Evolutionary conservation across 257 asterid genomes (phyloP), one percentile per base, ranked within the genome.

Genomic region (Fraxinus excelsior): DNA sequence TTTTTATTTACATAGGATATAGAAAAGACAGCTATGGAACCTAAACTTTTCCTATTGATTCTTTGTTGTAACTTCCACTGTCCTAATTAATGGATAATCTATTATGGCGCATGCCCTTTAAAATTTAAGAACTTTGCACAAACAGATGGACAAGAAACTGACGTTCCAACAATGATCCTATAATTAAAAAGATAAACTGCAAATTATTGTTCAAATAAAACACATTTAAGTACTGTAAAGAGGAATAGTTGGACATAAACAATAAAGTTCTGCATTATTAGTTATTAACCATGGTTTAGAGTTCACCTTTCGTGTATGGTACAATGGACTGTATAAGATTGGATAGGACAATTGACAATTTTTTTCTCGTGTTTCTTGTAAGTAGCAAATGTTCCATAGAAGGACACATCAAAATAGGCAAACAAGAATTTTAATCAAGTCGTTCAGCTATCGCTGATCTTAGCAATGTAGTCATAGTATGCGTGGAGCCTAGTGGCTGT

Each of bases 61-160:
- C 70, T 42, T 60, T 74, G 83, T 82, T 75, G 65, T n/a, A 69
- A 70, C 76, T 72, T 81, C 87, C 86, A 86, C 87, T 82, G 70
- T 65, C 76, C 80, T 62, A 67, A 73, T 58, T 12, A 62, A 62
- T 62, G 68, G 68, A 26, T 62, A 62, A 62, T 62, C 35, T 62
- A 62, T 7, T 62, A 42, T 12, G 12, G 10, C n/a, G 67, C 67
- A 60, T 25, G 76, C 67, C 67, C 28, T 25, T 21, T 51, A 14
- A 31, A 14, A 58, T 65, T 83, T 74, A 37, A 40, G 44, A 74
- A 44, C 58, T 44, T 5, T 3, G 51, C 51, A 11, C 13, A 42
- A 75, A 40, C 35, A 75, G 76, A 53, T 69, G 70, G 71, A 31
- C 75, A 84, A 62, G 56, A 67, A 81, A 32, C 82, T 75, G 70